Conservation (phyloP, 345 rosid species). For the Abelmoschus esculentus region DNA sequence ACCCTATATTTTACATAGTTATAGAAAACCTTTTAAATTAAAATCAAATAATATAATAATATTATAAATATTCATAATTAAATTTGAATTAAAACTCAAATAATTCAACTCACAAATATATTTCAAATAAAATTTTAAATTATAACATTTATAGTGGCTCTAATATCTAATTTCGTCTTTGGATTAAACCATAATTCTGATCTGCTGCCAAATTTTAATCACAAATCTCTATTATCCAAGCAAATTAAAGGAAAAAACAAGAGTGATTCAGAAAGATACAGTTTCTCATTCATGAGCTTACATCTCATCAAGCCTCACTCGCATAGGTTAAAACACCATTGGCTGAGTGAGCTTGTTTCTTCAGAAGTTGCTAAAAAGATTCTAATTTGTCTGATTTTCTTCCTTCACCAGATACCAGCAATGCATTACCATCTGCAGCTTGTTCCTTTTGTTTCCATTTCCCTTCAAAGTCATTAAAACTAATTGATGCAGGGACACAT, state of each 20-base stretch:
- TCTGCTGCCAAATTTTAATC: too few relatives aligned
- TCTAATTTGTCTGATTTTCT: not conserved
- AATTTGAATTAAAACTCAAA: too few relatives aligned
- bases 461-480: not conserved
- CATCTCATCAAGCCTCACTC: not conserved
- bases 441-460: not conserved
- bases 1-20: too few relatives aligned
- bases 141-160: not conserved
- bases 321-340: constrained; percentile 1
- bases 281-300: too few relatives aligned
- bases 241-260: too few relatives aligned
- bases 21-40: too few relatives aligned
- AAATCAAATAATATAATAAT: too few relatives aligned
- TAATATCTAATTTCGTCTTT: not conserved
- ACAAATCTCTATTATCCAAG: too few relatives aligned
- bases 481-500: not conserved
- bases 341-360: not conserved
- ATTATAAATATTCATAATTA: too few relatives aligned
- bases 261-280: too few relatives aligned
- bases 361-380: not conserved
- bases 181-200: not conserved
- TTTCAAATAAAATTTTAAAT: too few relatives aligned
- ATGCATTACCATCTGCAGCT: not conserved
- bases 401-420: not conserved
- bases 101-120: too few relatives aligned